These are phyloP conservation scores for Medicago ruthenica DNA, from an alignment of 306 rosid genomes.

Conservation along the genomic window DNA sequence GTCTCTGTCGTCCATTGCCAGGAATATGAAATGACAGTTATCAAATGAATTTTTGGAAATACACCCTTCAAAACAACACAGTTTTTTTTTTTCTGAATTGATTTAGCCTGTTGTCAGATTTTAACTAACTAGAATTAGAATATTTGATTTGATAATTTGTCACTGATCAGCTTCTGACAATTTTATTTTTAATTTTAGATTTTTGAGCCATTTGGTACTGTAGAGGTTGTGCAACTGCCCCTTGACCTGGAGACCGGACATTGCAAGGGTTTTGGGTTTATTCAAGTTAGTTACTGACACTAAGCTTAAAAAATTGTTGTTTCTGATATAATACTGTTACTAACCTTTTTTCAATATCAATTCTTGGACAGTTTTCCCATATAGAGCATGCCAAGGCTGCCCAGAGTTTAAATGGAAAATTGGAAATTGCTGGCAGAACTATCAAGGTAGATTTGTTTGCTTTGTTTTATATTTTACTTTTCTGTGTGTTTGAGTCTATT, in stretches of 20 bases:
- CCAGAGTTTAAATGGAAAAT: slow-evolving; percentile 92
- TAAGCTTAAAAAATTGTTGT: slow-evolving; percentile 4
- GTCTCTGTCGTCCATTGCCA: neutral
- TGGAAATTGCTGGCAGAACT: slow-evolving; percentile 95
- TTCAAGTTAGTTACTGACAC: slow-evolving; percentile 72
- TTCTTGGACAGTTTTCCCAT: slow-evolving; percentile 76
- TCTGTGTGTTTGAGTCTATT: slow-evolving; percentile 1
- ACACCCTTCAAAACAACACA: neutral
- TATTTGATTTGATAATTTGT: slow-evolving; percentile 24
- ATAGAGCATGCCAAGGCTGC: slow-evolving; percentile 98
- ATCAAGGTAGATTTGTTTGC: slow-evolving; percentile 66
- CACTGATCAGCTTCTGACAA: slow-evolving; percentile 29
- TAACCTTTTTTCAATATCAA: slow-evolving; percentile 24
- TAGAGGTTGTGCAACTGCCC: slow-evolving; percentile 94
- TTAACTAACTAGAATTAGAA: slow-evolving; percentile 1
- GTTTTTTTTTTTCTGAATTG: neutral
- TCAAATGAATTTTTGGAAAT: slow-evolving; percentile 4
- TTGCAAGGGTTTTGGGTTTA: slow-evolving; percentile 99
- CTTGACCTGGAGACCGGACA: slow-evolving; percentile 97
- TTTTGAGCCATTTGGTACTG: slow-evolving; percentile 98
- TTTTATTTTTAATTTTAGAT: slow-evolving; percentile 54
- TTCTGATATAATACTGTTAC: slow-evolving; percentile 11
- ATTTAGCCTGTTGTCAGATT: neutral
- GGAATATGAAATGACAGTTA: slow-evolving; percentile 19
- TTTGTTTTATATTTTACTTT: neutral